Percentiles rank a stretch among this genome's conserved stretches.
Evolutionary conservation across 73 alveolate species (phyloP).

Genomic region (Tetrahymena borealis): DNA sequence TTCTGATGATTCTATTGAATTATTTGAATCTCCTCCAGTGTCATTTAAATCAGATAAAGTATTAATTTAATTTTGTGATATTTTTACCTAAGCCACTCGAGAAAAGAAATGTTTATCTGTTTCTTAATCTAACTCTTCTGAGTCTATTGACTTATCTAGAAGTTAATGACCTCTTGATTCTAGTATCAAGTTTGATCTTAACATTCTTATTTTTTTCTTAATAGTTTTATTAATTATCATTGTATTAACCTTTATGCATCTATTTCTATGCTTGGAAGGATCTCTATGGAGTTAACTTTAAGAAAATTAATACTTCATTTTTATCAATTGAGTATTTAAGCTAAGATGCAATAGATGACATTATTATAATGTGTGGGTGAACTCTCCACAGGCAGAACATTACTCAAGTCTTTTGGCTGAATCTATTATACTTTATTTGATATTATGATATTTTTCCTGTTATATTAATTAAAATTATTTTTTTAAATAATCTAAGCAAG

Average conservation of each 20-base stretch:
- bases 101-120: neutral
- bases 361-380: neutral
- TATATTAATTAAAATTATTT: neutral
- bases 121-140: neutral
- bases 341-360: neutral
- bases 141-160: neutral
- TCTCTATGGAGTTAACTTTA: neutral
- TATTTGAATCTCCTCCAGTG: neutral
- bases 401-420: neutral
- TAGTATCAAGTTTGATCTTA: neutral
- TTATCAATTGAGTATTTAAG: neutral
- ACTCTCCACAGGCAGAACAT: neutral
- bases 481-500: neutral
- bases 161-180: neutral
- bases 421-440: neutral
- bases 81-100: neutral
- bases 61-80: neutral
- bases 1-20: neutral
- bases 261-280: neutral
- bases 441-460: neutral
- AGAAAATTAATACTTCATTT: neutral
- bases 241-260: neutral
- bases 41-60: neutral
- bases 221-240: neutral
- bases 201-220: neutral